Base-by-base conservation (phyloP, 1,284 basidiomycete species). In the Ganoderma sp. region DNA sequence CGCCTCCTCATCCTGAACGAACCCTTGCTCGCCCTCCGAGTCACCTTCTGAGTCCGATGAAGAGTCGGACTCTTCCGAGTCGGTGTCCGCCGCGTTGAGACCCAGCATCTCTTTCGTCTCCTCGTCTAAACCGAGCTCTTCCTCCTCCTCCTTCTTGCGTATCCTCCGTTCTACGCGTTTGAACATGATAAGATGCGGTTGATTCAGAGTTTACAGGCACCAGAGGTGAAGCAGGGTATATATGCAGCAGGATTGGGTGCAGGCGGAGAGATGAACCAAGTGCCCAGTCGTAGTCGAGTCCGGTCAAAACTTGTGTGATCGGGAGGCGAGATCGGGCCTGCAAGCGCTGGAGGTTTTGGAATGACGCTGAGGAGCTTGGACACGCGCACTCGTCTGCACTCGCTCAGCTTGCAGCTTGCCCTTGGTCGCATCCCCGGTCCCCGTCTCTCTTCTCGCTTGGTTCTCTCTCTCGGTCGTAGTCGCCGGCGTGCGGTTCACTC, bases 131-230 rank as follows among this genome's bases (percentile, higher is more conserved):
- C 90, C 92, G 42, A 90, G 82, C 64, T 88, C 87, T 76, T 91
- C 90, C 70, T 92, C 91, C 72, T 90, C 83, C 75, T 90, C 84
- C 70, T 84, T 85, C 74, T 86, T 90, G 74, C 84, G 84, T 45
- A 86, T 83, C 64, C 90, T 86, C 77, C 89, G 92, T 73, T 90
- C 88, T 10, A 94, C 86, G 69, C 93, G 86, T 81, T 96, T 95
- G 85, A 94, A 96, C 89, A 97, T 94, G 70, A 19, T 63, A 43
- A 12, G 10, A 12, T 52, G n/a, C 22, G 48, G 48, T 3, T 9
- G 48, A 17, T 56, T 32, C 41, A n/a, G 25, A 28, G 25, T 28
- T 28, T 28, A 52, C 22, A 50, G 48, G 25, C 10, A 22, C 41
- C 54, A 19, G 28, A 62, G 37, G 19, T 32, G 41, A 42, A 45